Evolutionary conservation across 2,329 filamentous ascomycete species (phyloP).

Genomic region (Tolypocladium sp.): DNA sequence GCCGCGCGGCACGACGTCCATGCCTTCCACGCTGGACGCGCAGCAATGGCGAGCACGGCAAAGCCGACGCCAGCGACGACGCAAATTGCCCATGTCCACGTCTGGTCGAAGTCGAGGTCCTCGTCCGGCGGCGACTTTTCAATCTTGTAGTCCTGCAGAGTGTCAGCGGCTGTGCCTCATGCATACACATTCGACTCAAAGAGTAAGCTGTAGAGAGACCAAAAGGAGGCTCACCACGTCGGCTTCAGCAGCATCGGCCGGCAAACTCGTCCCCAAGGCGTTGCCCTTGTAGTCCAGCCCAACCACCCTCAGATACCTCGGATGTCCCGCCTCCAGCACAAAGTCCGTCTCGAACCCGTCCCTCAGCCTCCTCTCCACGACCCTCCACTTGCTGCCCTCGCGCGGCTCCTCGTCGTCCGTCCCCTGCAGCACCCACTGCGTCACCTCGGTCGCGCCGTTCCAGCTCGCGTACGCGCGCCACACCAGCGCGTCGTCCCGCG

Average conservation of each 20-base stretch:
- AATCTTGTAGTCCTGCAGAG: not conserved
- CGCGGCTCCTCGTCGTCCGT: slow-evolving; percentile 2
- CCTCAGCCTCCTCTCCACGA: not conserved
- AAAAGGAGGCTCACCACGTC: slow-evolving; percentile 1
- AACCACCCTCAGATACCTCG: slow-evolving; percentile 1
- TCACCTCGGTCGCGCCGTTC: slow-evolving; percentile 23
- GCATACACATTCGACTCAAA: not conserved
- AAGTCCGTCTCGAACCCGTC: slow-evolving; percentile 3
- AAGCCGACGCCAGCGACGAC: not conserved
- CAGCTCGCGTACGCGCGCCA: slow-evolving; percentile 26
- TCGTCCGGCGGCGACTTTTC: not conserved
- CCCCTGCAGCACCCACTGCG: slow-evolving; percentile 28
- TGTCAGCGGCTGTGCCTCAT: not conserved
- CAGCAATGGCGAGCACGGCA: not conserved
- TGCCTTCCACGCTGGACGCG: not conserved
- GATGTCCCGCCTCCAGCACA: slow-evolving; percentile 1
- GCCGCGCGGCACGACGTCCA: not conserved
- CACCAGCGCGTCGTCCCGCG: not conserved
- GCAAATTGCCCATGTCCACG: not conserved
- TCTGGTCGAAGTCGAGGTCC: not conserved
- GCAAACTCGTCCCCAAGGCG: not conserved
- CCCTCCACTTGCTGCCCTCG: not conserved
- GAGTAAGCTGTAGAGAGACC: not conserved
- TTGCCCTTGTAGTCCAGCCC: slow-evolving; percentile 3
- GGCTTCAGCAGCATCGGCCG: not conserved